A percentile compares a stretch with the other conserved stretches of the same genome.
These are phyloP conservation scores for Phytophthora lateralis DNA, from an alignment of 352 stramenopile genomes.

Conservation along the genomic window DNA sequence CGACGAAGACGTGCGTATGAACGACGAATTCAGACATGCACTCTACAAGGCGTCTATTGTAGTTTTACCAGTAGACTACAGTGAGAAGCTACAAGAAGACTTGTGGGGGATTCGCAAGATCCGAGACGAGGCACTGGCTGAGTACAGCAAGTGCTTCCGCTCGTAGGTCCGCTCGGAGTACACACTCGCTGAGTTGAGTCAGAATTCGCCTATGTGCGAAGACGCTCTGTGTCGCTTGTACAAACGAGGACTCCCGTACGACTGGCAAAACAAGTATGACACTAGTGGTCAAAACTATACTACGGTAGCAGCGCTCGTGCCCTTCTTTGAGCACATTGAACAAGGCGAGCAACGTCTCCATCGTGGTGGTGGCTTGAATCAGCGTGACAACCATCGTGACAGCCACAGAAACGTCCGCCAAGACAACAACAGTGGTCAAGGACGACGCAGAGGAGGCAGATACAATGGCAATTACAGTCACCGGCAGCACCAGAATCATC, in stretches of 20 bases:
- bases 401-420: too few relatives aligned
- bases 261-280: conserved; percentile 24
- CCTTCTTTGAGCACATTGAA: conserved; percentile 3
- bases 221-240: conserved; percentile 10
- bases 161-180: conserved; percentile 3
- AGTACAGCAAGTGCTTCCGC: conserved; percentile 12
- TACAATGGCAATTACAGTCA: too few relatives aligned
- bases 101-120: conserved; percentile 7
- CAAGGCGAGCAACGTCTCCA: not conserved
- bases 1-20: too few relatives aligned
- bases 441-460: too few relatives aligned
- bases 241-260: conserved; percentile 13
- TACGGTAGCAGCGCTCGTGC: conserved; percentile 4
- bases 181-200: not conserved
- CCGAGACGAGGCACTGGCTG: not conserved
- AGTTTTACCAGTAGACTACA: conserved; percentile 2
- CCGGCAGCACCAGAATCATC: too few relatives aligned
- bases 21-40: not conserved
- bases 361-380: too few relatives aligned
- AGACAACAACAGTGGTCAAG: too few relatives aligned
- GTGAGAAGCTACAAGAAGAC: conserved; percentile 12
- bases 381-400: too few relatives aligned
- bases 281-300: conserved; percentile 3
- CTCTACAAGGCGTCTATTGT: conserved; percentile 3
- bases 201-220: conserved; percentile 1